Conservation (phyloP, 1,139 yeast species). For the Zygoascus hellenicus region DNA sequence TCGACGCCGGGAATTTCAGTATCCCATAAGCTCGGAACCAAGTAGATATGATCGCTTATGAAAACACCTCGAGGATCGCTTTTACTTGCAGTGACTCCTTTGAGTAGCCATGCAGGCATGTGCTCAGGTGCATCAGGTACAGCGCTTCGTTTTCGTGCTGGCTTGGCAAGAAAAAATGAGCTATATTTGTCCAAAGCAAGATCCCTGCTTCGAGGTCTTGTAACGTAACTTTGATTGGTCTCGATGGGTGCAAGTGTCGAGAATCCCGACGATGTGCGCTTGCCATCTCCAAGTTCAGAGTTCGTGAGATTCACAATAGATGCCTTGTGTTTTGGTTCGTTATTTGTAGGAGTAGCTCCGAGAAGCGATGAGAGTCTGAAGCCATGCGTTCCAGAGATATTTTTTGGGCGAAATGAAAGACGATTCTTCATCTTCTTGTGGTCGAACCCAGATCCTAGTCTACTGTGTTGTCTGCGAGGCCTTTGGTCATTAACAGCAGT, state of each 20-base stretch:
- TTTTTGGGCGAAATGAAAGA: constrained; percentile 18
- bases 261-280: neutral
- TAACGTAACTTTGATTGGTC: neutral
- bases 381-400: constrained; percentile 12
- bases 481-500: neutral
- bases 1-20: neutral
- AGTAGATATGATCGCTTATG: constrained; percentile 19
- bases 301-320: constrained; percentile 13
- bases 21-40: constrained; percentile 8
- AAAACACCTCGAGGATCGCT: constrained; percentile 21
- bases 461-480: constrained; percentile 9
- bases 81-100: constrained; percentile 22
- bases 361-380: no score
- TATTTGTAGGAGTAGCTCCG: no score
- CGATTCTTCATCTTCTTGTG: constrained; percentile 14
- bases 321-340: neutral
- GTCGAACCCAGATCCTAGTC: constrained; percentile 18
- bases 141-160: neutral
- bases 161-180: neutral
- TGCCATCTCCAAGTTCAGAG: neutral
- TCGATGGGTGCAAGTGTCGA: neutral
- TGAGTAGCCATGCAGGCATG: constrained; percentile 23
- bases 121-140: constrained; percentile 1
- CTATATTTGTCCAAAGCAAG: neutral
- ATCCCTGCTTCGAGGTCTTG: neutral